phyloP scores from a whole-genome alignment of 2,329 filamentous ascomycete species.

The Onygena corvina region DNA sequence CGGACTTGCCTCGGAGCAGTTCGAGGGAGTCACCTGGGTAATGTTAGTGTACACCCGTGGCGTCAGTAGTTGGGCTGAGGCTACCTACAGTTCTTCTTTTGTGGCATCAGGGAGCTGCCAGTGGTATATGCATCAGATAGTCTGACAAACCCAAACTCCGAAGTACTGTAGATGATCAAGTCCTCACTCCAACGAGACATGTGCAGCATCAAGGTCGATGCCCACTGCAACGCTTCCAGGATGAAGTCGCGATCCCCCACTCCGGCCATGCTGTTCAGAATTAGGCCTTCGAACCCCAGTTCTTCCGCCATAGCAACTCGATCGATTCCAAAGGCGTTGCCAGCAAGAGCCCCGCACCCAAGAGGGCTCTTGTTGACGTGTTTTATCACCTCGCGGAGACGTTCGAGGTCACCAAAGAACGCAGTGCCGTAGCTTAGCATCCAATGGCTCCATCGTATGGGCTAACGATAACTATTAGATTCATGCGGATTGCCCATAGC shows the following conservation, averaged over 20 bases:
- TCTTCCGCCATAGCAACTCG: constrained; percentile 67
- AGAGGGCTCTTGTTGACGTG: constrained; percentile 62
- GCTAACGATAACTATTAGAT: constrained; percentile 31
- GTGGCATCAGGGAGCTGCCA: constrained; percentile 64
- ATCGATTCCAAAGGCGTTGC: constrained; percentile 73
- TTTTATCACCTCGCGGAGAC: constrained; percentile 58
- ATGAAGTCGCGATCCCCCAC: constrained; percentile 73
- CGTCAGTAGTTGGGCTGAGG: not conserved
- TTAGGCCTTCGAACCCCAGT: constrained; percentile 62
- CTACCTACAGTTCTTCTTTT: constrained; percentile 59
- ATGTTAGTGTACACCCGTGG: not conserved
- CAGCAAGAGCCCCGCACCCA: constrained; percentile 64
- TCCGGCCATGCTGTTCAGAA: constrained; percentile 65
- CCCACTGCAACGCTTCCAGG: constrained; percentile 70
- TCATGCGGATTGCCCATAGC: not conserved
- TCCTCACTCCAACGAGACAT: constrained; percentile 74
- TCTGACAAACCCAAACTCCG: constrained; percentile 64
- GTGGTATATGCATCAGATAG: constrained; percentile 71
- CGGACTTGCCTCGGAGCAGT: constrained; percentile 64
- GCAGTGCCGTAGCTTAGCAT: constrained; percentile 61
- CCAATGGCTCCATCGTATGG: constrained; percentile 73
- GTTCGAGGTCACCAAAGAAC: constrained; percentile 63
- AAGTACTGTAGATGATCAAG: constrained; percentile 66
- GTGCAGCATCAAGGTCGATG: constrained; percentile 64
- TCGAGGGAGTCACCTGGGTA: constrained; percentile 50